A percentile compares a stretch with the other conserved stretches of the same genome.
Evolutionary conservation across 495 filamentous ascomycete genomes (phyloP).

Genomic region (Penicillium bialowiezense): DNA sequence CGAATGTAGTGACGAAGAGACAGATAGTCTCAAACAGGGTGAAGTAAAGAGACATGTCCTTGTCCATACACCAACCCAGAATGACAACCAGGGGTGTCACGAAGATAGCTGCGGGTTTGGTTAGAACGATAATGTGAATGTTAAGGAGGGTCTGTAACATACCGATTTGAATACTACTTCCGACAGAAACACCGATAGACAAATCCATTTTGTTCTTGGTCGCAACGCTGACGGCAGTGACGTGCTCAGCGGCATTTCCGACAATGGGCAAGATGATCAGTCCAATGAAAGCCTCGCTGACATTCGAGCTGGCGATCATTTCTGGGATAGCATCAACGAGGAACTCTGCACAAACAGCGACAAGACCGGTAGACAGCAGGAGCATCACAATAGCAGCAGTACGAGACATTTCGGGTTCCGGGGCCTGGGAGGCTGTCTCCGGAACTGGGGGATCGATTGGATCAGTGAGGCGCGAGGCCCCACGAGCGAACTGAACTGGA

Average conservation of each 20-base stretch:
- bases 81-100: conserved; percentile 85
- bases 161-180: conserved; percentile 75
- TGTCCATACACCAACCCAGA: conserved; percentile 81
- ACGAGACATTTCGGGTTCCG: conserved; percentile 63
- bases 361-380: conserved; percentile 70
- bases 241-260: conserved; percentile 89
- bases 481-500: conserved; percentile 41
- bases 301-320: conserved; percentile 59
- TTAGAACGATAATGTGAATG: conserved; percentile 3
- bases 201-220: conserved; percentile 97
- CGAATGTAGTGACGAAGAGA: conserved; percentile 82
- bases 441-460: conserved; percentile 18
- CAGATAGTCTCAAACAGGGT: conserved; percentile 88
- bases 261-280: conserved; percentile 88
- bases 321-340: conserved; percentile 76
- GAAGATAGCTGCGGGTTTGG: conserved; percentile 65
- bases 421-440: conserved; percentile 38
- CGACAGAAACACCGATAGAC: conserved; percentile 85
- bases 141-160: neutral
- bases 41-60: conserved; percentile 86
- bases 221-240: conserved; percentile 84
- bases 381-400: conserved; percentile 72
- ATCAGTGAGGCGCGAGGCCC: conserved; percentile 30
- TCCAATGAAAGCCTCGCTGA: conserved; percentile 81
- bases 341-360: conserved; percentile 86